A percentile compares a stretch with the other conserved stretches of the same genome.
Conservation (phyloP, 148 eudicot species). For the Amaranthus cruentus region DNA sequence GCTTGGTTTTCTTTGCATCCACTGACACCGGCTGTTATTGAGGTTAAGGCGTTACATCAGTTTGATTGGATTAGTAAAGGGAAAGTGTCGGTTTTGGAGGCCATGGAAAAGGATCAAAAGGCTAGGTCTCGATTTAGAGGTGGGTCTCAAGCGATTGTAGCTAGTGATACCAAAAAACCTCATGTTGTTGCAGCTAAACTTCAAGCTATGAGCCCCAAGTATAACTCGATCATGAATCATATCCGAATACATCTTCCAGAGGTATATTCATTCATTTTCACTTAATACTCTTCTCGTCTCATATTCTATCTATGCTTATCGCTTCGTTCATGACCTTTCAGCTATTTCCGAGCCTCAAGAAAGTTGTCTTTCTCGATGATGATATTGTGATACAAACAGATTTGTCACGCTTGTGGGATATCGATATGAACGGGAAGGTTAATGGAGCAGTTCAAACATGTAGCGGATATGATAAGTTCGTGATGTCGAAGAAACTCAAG, state of each 20-base stretch:
- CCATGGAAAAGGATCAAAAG: slow-evolving; percentile 88
- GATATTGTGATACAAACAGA: slow-evolving; percentile 87
- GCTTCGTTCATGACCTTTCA: slow-evolving; percentile 27
- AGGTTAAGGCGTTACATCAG: slow-evolving; percentile 87
- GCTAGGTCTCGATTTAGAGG: slow-evolving; percentile 81
- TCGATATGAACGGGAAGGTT: slow-evolving; percentile 80
- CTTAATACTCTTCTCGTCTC: background rate
- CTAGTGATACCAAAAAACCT: slow-evolving; percentile 68
- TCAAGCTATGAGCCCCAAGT: slow-evolving; percentile 82
- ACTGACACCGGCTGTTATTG: slow-evolving; percentile 60
- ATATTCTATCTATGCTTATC: background rate
- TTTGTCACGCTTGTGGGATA: slow-evolving; percentile 77
- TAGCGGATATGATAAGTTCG: slow-evolving; percentile 75
- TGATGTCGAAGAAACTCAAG: slow-evolving; percentile 78
- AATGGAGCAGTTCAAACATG: slow-evolving; percentile 93
- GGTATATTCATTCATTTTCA: slow-evolving; percentile 34
- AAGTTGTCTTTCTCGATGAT: slow-evolving; percentile 83
- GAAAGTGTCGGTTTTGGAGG: slow-evolving; percentile 87
- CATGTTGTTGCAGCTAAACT: slow-evolving; percentile 80
- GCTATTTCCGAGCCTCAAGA: slow-evolving; percentile 79
- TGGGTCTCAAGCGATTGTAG: slow-evolving; percentile 82
- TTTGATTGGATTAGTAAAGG: slow-evolving; percentile 95
- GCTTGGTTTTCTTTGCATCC: slow-evolving; percentile 93
- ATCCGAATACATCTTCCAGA: slow-evolving; percentile 74
- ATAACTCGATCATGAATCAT: slow-evolving; percentile 85